A percentile compares a stretch with the other conserved stretches of the same genome.
Conservation (phyloP, 140 eudicot genomes). For the Senecio squalidus region DNA sequence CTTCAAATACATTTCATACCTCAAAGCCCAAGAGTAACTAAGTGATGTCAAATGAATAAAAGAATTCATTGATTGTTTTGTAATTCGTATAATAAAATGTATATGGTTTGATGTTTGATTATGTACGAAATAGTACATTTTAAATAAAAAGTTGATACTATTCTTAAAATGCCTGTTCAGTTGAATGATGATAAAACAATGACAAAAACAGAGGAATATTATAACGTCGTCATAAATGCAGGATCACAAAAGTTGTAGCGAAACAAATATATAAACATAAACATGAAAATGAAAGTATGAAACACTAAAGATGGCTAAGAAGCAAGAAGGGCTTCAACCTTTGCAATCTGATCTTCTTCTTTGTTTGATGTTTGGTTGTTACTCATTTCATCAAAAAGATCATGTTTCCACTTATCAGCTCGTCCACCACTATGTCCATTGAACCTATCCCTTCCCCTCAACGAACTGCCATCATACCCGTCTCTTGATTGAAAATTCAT, state of each 20-base stretch:
- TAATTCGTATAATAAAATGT: constrained; percentile 16
- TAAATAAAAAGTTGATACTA: constrained; percentile 6
- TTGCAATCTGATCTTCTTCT: constrained; percentile 88
- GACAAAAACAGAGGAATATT: constrained; percentile 7
- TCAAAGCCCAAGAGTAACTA: constrained; percentile 18
- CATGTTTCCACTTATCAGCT: constrained; percentile 97
- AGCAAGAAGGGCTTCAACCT: constrained; percentile 84
- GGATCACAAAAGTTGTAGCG: constrained; percentile 5
- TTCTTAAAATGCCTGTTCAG: not conserved
- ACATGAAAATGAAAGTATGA: constrained; percentile 16
- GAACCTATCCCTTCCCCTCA: constrained; percentile 54
- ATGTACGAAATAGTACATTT: constrained; percentile 7
- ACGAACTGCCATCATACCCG: constrained; percentile 32
- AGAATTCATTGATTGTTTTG: constrained; percentile 9
- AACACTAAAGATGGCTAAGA: constrained; percentile 32
- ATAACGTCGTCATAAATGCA: not conserved
- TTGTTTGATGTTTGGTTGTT: constrained; percentile 61
- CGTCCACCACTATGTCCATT: constrained; percentile 44
- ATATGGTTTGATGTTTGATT: not conserved
- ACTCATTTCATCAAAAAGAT: constrained; percentile 73
- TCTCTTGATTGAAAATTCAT: constrained; percentile 42
- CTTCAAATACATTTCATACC: constrained; percentile 17
- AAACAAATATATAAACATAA: constrained; percentile 21
- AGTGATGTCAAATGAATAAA: constrained; percentile 4
- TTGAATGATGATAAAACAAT: constrained; percentile 5